Evolutionary conservation across 2,329 filamentous ascomycete genomes (phyloP), one percentile per base, ranked within the genome.

Genomic region (Lachnum nothofagi): DNA sequence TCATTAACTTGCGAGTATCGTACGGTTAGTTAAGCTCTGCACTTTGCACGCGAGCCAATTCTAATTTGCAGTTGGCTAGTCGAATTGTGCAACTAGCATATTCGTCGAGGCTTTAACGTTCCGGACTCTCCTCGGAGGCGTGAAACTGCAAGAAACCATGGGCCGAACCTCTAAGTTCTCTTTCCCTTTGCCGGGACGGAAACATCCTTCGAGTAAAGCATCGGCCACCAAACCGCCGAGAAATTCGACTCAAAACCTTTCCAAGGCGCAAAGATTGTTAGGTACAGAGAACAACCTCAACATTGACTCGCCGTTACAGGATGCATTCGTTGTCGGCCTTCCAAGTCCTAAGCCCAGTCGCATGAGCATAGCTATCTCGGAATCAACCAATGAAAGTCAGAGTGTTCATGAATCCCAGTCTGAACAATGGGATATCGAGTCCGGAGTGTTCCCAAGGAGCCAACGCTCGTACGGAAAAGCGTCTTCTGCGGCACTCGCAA

Each of bases 201-300:
- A 57, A 51, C 46, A 56, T 35, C 42, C 42, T 39, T 38, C 49
- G 20, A 53, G 40, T 10, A 53, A 54, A 48, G 50, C 53, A n/a
- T 29, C 29, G 19, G 17, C 29, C 19, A 17, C 45, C 24, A 42
- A 34, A 35, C 37, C 44, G 9, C 9, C 45, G 8, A 29, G 42
- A 10, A 50, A 20, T 17, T 25, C 46, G 27, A 44, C 38, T 19
- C 22, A 44, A 27, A 54, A 49, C 37, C 42, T 63, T 8, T 65
- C 63, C 7, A 66, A 66, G 42, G 63, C 63, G 12, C 60, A 65
- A 48, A 48, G 62, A 29, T 53, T 66, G 27, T 42, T 66, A 12
- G 63, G 63, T 20, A 58, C 58, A n/a, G 56, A 55, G 17, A 57
- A 60, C 5, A 68, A 70, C 19, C 67, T 80, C 44, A 79, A 82